phyloP scores from a whole-genome alignment of 2,329 filamentous ascomycete species.

The Aspergillus tamarii region DNA sequence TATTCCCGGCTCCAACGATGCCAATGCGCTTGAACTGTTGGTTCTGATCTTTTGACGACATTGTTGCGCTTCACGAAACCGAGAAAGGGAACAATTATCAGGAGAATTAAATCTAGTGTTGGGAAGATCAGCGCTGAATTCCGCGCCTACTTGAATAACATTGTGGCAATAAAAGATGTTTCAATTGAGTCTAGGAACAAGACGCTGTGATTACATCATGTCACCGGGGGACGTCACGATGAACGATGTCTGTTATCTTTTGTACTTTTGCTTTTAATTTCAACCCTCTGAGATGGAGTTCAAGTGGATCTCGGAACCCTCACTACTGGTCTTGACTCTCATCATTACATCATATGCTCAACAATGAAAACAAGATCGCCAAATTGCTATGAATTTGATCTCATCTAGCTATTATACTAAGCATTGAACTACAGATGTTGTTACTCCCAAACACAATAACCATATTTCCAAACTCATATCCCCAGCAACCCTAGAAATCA shows the following conservation, averaged over 20 bases:
- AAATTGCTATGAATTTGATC: not conserved
- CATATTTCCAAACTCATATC: not conserved
- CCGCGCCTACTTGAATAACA: not conserved
- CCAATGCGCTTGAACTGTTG: conserved; percentile 42
- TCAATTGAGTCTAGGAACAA: not conserved
- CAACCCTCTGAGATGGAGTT: not conserved
- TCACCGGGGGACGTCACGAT: not conserved
- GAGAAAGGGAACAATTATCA: not conserved
- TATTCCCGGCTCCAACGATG: conserved; percentile 45
- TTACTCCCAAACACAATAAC: too few species aligned
- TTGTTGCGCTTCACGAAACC: conserved; percentile 14
- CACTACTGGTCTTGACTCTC: not conserved
- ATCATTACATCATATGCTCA: conserved; percentile 19
- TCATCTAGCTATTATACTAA: not conserved
- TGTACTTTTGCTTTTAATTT: not conserved
- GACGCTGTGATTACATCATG: conserved; percentile 2
- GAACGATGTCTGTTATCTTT: not conserved
- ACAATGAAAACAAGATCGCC: not conserved
- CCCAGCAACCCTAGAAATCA: not conserved
- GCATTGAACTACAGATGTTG: not conserved
- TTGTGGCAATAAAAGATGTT: not conserved
- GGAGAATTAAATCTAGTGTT: not conserved
- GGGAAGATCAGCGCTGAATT: not conserved
- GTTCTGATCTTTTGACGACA: conserved; percentile 20
- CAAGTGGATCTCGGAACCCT: not conserved